Base-by-base conservation (phyloP, 208 protist species). In the Trypanosoma rangeli region DNA sequence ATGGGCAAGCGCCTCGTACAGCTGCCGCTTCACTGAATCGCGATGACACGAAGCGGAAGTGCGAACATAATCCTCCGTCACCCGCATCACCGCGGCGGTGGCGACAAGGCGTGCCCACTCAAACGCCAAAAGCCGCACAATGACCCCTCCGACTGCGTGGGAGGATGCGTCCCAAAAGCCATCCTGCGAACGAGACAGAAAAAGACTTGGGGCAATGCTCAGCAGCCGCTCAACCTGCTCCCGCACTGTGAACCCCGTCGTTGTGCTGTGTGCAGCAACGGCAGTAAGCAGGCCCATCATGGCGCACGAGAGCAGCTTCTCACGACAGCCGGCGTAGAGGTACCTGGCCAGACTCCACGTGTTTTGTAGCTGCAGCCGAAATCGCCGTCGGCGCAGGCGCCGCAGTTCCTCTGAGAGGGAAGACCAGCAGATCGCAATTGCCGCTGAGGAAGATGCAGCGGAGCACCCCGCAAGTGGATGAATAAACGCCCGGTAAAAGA, bases 1-100 rank as follows among this genome's bases (percentile, higher is more conserved):
- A 29, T 78, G 77, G n/a, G 75, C 80, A 22, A 94, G 79, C 1
- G 85, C 82, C 52, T 84, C 74, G 78, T 88, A 89, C 1, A 94
- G 71, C 68, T 82, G 74, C 44, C 66, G 59, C 74, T 89, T 90
- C 12, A 82, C 65, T 29, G 55, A 68, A 68, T 91, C 81, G 29
- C 85, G 65, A 16, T 82, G 76, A 48, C 69, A 74, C 31, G 79
- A 79, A 15, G 84, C 84, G 8, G 80, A 44, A 0, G 81, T 18
- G 46, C 69, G 66, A 53, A 89, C 86, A 72, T 80, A 84, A 72
- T 82, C 75, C 44, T 77, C 55, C 59, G 73, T 80, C 7, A 76
- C 74, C 42, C 64, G 64, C 10, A 72, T 64, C 26, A 93, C 66
- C 24, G 85, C 78, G 3, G 71, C 67, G 57, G 84, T 87, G 20